Evolutionary conservation across 2,329 filamentous ascomycete genomes (phyloP), one percentile per base, ranked within the genome.

Genomic region (Colletotrichum scovillei): DNA sequence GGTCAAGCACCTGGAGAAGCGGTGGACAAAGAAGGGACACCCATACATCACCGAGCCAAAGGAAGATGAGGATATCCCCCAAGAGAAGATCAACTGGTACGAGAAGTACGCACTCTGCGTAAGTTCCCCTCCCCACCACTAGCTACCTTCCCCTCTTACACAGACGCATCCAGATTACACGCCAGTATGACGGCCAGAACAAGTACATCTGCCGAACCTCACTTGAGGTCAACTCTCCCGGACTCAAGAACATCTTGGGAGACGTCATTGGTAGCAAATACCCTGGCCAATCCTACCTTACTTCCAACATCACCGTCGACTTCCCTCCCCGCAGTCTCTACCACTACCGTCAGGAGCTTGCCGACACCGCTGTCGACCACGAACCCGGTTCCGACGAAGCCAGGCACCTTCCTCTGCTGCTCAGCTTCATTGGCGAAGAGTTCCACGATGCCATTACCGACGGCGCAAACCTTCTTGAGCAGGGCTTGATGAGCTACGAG

Each of bases 401-500:
- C 14, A 75, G 74, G 24, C 79, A 81, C 59, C 76, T 78, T 62
- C 77, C 70, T 9, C 76, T 90, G 0, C 79, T 91, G 11, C 81
- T 84, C 72, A 80, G 81, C 30, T 84, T 87, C 26, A 80, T 91
- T 53, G 81, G 85, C 62, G 82, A 84, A 16, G 88, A 91, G 76
- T 82, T 91, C 12, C 82, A 82, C 22, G 86, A 88, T 22, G 81
- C 81, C 12, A 87, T 91, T 65, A 83, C 85, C 58, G 81, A 84
- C 1, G 86, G 84, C 32, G 81, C 86, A 46, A 88, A 91, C 70
- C 86, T 88, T 60, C 81, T 88, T 73, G 79, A 81, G 73, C 88
- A 90, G 71, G 84, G 85, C 0, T 87, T 89, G 49, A 86, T 90
- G 63, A 86, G 86, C 0, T 89, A 86, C 67, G 82, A 86, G 16